Base-by-base conservation (phyloP, 1,139 yeast species). In the Fermentozyma sake region DNA sequence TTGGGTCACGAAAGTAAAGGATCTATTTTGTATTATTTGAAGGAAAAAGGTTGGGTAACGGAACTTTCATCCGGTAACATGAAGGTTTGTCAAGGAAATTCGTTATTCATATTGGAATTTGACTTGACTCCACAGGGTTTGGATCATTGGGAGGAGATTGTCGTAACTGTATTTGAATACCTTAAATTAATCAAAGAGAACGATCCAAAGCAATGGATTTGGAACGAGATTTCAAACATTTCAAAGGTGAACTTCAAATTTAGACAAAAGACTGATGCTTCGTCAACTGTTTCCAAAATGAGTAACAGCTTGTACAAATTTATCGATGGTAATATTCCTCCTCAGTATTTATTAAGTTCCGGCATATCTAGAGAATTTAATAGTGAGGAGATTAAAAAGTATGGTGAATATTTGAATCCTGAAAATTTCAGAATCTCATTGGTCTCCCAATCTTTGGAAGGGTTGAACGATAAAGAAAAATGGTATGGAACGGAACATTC, bases 1-100 rank as follows among this genome's bases (percentile, higher is more conserved):
- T 58, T 91, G 31, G 97, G 98, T 18, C 97, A 91, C 52, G 97
- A 91, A 58, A 85, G 86, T 30, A 68, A 77, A 29, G 97, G 97
- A 1, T 85, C 96, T 1, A 55, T 91, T 11, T 64, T 85, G 20
- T 71, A 78, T 30, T 70, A 67, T 39, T 69, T 89, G 38, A 89
- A 87, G 55, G 57, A 62, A 22, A 62, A 71, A 38, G 84, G 91
- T 7, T 85, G 91, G 86, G 95, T 87, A 5, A 81, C 75, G 37
- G 79, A 74, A 10, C 67, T 91, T 29, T 74, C 86, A 18, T 78
- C 91, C 17, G 96, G 96, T 7, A 71, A 76, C 22, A 70, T 74
- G 47, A 73, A 73, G 26, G 72, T 86, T 8, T 79, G 89, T 26
- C 68, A 75, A 28, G 94, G 83, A 3, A 75, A 72, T 33, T 81